Conservation (phyloP, 768 basidiomycete genomes). For the Mycena polygramma region DNA sequence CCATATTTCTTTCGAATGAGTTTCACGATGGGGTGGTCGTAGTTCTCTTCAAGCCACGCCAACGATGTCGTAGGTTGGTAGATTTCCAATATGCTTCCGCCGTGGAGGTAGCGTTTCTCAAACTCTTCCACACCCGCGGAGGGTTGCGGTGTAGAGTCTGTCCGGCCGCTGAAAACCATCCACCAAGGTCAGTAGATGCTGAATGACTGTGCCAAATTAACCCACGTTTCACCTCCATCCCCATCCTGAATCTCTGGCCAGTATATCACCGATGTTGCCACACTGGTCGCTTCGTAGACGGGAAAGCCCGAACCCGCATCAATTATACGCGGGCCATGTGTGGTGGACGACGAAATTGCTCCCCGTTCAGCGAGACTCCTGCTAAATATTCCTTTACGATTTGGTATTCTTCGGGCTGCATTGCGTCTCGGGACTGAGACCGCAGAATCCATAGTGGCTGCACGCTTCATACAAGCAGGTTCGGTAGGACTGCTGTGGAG, state of each 20-base stretch:
- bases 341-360: no score
- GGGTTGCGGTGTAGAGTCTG: neutral
- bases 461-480: no score
- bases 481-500: no score
- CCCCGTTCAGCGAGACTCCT: no score
- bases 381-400: no score
- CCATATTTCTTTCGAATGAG: neutral
- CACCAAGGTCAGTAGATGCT: neutral
- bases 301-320: no score
- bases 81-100: conserved; percentile 9
- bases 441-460: no score
- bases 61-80: conserved; percentile 9
- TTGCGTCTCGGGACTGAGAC: no score
- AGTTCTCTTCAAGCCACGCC: conserved; percentile 16
- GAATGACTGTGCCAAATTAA: neutral
- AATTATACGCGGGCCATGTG: no score
- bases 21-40: neutral
- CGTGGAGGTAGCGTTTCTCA: neutral
- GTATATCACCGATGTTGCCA: conserved; percentile 18
- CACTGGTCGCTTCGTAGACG: conserved; percentile 6
- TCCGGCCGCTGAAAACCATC: neutral
- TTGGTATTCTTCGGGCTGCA: no score
- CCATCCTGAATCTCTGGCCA: conserved; percentile 11
- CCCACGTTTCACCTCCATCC: neutral
- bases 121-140: conserved; percentile 16